These are phyloP conservation scores for Penicillium sp. DNA, from an alignment of 2,329 filamentous ascomycete genomes.

Conservation along the genomic window DNA sequence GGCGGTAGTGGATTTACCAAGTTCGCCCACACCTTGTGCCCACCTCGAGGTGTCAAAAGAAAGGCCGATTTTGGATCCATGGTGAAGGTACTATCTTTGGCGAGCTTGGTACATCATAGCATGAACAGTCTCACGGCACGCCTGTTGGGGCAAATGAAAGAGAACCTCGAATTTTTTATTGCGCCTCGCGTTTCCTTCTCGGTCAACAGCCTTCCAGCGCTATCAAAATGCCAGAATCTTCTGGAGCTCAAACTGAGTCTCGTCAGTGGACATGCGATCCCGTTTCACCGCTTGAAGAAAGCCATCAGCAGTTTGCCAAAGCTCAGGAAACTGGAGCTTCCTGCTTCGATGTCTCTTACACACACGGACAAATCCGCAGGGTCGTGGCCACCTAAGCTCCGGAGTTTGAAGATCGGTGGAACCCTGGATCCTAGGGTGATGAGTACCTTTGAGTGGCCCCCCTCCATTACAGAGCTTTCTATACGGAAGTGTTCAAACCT, in stretches of 20 bases:
- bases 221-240: not conserved
- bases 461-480: not conserved
- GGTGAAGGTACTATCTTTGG: not conserved
- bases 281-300: not conserved
- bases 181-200: not conserved
- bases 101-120: not conserved
- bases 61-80: not conserved
- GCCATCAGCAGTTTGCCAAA: not conserved
- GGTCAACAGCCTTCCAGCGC: not conserved
- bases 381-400: not conserved
- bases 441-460: not conserved
- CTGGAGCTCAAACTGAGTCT: not conserved
- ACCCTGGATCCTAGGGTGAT: not conserved
- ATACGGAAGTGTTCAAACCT: not conserved
- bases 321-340: not conserved
- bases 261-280: not conserved
- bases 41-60: not conserved
- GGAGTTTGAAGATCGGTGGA: not conserved
- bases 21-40: not conserved
- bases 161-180: not conserved
- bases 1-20: not conserved
- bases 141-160: not conserved
- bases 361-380: not conserved
- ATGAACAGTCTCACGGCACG: not conserved
- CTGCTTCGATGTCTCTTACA: not conserved